Evolutionary conservation across 164 flowering plant species (phyloP), one percentile per base, ranked within the genome.

Genomic region (Kalanchoe fedtschenkoi): DNA sequence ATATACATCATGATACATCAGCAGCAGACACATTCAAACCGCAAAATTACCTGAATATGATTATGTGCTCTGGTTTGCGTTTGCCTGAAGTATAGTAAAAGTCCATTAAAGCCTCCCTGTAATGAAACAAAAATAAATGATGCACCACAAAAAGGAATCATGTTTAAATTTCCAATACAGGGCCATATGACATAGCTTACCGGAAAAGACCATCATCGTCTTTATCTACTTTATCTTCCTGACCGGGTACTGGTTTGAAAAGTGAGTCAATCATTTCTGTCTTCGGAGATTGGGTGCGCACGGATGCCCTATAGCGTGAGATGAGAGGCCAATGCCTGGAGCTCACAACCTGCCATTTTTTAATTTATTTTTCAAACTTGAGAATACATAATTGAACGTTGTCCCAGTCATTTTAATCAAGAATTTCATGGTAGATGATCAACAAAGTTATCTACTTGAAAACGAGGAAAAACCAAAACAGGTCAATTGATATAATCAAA

Each of bases 301-400:
- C 73, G 2, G 69, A 30, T 16, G 69, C 73, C 30, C 66, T 56
- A 37, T 70, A 70, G 1, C 69, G 69, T 35, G 73, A 70, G 35
- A 70, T 66, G 29, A 47, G 38, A 37, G 73, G 73, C 73, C 69
- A 70, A 9, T 66, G 51, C 58, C 73, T 57, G 42, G 73, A 70
- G 29, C 73, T 62, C 6, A 70, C 73, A 24, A 70, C 73, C 73
- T 70, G 29, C 38, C 6, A 34, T n/a, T 56, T 54, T 15, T 34
- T n/a, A n/a, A n/a, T n/a, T n/a, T n/a, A n/a, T n/a, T n/a, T 38
- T 17, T 39, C 15, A 6, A 39, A 41, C n/a, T n/a, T n/a, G n/a
- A n/a, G n/a, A n/a, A n/a, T n/a, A n/a, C 29, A 15, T 22, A 56
- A 4, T 30, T 29, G 37, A 32, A 29, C 16, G 4, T 29, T 24